Percentiles rank a stretch among this genome's conserved stretches.
These are phyloP conservation scores for Lophiotrema nucula DNA, from an alignment of 495 filamentous ascomycete species.

Conservation along the genomic window DNA sequence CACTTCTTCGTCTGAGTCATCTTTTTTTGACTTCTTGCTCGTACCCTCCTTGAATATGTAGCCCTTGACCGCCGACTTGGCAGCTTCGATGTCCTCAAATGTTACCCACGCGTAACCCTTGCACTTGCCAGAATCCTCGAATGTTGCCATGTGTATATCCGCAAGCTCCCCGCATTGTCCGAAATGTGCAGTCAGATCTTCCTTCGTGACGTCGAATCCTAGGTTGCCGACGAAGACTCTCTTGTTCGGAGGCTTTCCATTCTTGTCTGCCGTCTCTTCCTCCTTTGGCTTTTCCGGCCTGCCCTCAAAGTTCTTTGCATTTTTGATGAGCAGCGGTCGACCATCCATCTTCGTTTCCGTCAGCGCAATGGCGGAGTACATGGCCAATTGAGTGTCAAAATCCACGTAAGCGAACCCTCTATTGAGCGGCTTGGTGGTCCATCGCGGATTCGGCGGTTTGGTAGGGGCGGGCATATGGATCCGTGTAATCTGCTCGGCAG, in stretches of 20 bases:
- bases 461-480: conserved; percentile 67
- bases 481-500: conserved; percentile 70
- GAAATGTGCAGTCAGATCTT: conserved; percentile 76
- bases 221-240: conserved; percentile 93
- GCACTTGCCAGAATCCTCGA: conserved; percentile 95
- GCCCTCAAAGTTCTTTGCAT: conserved; percentile 80
- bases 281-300: conserved; percentile 59
- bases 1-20: conserved; percentile 38
- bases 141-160: conserved; percentile 84
- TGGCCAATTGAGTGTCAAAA: conserved; percentile 66
- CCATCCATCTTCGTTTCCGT: conserved; percentile 75
- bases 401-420: conserved; percentile 96
- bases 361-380: conserved; percentile 69
- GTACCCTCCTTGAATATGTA: conserved; percentile 54
- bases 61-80: conserved; percentile 76
- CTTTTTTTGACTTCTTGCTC: conserved; percentile 39
- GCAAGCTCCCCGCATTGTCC: conserved; percentile 74
- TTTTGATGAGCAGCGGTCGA: conserved; percentile 86
- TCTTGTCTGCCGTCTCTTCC: conserved; percentile 37
- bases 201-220: conserved; percentile 77
- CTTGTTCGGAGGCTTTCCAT: conserved; percentile 60
- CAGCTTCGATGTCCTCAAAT: conserved; percentile 75
- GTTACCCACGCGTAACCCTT: conserved; percentile 96
- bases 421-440: conserved; percentile 59
- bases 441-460: conserved; percentile 38